These are phyloP conservation scores for Neospora caninum DNA, from an alignment of 169 alveolate species.

Conservation along the genomic window DNA sequence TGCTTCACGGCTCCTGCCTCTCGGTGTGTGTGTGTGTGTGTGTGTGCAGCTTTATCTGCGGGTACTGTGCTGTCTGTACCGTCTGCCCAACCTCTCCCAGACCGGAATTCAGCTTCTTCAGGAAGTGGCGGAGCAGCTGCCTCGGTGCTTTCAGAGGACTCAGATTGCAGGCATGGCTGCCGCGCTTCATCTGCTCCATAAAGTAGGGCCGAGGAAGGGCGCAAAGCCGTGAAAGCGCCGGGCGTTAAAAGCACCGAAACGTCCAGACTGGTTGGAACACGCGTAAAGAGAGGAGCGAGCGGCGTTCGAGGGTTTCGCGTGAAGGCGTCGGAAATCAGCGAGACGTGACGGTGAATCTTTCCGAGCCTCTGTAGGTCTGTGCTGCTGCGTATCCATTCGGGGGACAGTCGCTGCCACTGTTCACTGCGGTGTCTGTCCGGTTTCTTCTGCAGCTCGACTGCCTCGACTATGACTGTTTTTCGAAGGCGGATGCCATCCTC, in stretches of 20 bases:
- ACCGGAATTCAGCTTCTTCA: background rate
- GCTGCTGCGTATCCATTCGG: too few relatives aligned
- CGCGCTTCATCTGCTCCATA: constrained; percentile 9
- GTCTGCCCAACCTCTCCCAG: background rate
- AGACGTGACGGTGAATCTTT: too few relatives aligned
- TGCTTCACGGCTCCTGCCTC: too few relatives aligned
- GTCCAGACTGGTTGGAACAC: too few relatives aligned
- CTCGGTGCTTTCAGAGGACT: background rate
- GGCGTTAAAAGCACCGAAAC: too few relatives aligned
- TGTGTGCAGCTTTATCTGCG: constrained; percentile 5
- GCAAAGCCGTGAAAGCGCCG: too few relatives aligned
- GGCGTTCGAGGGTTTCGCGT: too few relatives aligned
- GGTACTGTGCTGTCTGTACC: constrained; percentile 15
- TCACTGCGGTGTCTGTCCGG: background rate
- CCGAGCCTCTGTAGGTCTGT: too few relatives aligned
- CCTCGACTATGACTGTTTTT: constrained; percentile 11
- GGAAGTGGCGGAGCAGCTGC: background rate
- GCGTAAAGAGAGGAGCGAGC: too few relatives aligned
- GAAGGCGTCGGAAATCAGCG: too few relatives aligned
- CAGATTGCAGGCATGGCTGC: background rate
- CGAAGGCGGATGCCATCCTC: constrained; percentile 12
- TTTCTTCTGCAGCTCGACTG: background rate
- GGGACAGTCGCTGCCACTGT: too few relatives aligned
- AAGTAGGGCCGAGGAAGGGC: background rate
- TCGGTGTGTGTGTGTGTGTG: background rate